Evolutionary conservation across 2,329 filamentous ascomycete genomes (phyloP).

Genomic region (Graphium sp.): DNA sequence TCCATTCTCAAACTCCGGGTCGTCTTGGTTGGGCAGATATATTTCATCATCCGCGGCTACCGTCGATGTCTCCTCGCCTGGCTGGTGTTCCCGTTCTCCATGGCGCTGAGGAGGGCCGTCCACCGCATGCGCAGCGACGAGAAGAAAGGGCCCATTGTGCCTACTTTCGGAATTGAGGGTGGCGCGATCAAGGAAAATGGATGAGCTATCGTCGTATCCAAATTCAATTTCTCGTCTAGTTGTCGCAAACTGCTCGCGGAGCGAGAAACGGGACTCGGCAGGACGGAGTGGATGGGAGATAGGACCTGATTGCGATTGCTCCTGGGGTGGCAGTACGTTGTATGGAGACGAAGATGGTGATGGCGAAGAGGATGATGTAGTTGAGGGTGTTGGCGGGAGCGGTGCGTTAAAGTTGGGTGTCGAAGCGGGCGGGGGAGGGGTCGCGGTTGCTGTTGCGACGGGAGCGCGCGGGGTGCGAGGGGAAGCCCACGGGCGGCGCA

Average conservation of each 20-base stretch:
- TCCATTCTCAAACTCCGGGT: conserved; percentile 3
- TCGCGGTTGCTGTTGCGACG: no score
- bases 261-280: conserved; percentile 24
- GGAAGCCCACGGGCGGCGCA: no score
- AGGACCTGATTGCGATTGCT: no score
- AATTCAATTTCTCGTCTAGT: conserved; percentile 28
- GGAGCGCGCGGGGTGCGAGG: no score
- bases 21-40: conserved; percentile 5
- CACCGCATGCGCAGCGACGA: no score
- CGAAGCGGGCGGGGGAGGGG: no score
- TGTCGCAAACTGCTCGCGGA: conserved; percentile 28
- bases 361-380: no score
- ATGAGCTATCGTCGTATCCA: conserved; percentile 28
- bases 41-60: background rate
- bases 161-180: conserved; percentile 7
- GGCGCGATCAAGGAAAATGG: conserved; percentile 21
- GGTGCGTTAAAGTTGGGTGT: no score
- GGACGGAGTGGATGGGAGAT: conserved; percentile 12
- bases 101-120: background rate
- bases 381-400: no score
- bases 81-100: conserved; percentile 3
- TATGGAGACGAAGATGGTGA: no score
- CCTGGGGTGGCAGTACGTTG: no score
- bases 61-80: conserved; percentile 2
- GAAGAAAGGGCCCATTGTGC: background rate